These are phyloP conservation scores for Jackrogersella minutella DNA, from an alignment of 495 filamentous ascomycete species.

Conservation along the genomic window DNA sequence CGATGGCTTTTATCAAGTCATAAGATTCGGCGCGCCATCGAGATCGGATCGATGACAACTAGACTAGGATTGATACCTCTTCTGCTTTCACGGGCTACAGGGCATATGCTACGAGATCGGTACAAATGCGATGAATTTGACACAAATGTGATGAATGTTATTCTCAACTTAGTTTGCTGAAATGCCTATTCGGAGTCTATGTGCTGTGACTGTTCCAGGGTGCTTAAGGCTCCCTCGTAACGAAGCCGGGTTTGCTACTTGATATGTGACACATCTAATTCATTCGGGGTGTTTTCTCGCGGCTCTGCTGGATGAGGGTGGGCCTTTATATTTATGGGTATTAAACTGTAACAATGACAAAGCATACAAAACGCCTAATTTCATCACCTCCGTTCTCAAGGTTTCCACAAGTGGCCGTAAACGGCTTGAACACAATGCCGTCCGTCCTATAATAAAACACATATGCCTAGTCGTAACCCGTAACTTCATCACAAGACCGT, in stretches of 20 bases:
- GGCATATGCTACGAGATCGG: conserved; percentile 10
- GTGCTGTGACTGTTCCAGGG: not conserved
- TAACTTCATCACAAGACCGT: conserved; percentile 11
- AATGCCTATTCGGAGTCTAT: not conserved
- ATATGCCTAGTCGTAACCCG: conserved; percentile 11
- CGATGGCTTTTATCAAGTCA: conserved; percentile 12
- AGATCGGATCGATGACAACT: conserved; percentile 29
- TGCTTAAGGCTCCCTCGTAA: too few species aligned
- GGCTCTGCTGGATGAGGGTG: too few species aligned
- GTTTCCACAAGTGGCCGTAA: not conserved
- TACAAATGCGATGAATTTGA: conserved; percentile 17
- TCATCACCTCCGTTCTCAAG: not conserved
- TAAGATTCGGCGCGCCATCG: conserved; percentile 15
- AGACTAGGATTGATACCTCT: conserved; percentile 43
- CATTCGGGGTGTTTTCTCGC: too few species aligned
- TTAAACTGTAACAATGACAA: not conserved
- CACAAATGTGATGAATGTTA: not conserved
- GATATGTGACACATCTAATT: too few species aligned
- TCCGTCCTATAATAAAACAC: not conserved
- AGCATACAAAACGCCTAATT: not conserved
- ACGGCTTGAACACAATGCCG: not conserved
- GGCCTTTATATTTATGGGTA: not conserved
- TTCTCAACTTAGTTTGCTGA: not conserved
- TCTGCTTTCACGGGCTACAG: conserved; percentile 27
- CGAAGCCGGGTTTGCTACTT: too few species aligned